These are phyloP conservation scores for Carex littledalei DNA, from an alignment of 176 grass and related monocot species.

Conservation along the genomic window DNA sequence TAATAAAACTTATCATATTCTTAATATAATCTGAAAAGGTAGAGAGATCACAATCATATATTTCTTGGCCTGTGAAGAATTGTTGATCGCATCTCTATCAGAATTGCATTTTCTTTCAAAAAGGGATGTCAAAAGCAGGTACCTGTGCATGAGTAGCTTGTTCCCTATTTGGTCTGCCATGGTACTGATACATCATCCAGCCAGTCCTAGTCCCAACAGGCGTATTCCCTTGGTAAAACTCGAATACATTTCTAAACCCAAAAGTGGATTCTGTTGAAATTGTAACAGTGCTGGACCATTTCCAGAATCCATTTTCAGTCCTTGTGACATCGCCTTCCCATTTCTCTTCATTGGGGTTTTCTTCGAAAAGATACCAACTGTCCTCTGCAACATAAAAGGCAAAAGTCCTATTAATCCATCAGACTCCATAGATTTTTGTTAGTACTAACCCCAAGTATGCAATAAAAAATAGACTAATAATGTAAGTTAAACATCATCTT, in stretches of 20 bases:
- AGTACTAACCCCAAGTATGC: background rate
- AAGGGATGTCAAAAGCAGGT: background rate
- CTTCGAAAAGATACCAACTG: constrained; percentile 5
- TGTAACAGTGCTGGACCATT: background rate
- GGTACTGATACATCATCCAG: constrained; percentile 4
- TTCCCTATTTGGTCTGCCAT: background rate
- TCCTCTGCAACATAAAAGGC: background rate
- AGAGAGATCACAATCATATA: background rate
- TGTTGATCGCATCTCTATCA: background rate
- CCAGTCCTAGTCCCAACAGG: background rate
- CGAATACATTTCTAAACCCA: constrained; percentile 1
- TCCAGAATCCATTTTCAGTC: constrained; percentile 20
- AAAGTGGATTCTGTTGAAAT: background rate
- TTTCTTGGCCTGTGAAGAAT: background rate
- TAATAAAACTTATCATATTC: background rate
- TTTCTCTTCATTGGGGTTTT: background rate
- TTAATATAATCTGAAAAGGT: background rate
- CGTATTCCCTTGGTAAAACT: constrained; percentile 4
- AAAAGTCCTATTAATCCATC: background rate
- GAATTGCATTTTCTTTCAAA: background rate
- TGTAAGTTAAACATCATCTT: background rate
- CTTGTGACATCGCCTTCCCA: background rate
- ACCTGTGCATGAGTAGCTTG: background rate
- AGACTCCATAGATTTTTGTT: background rate
- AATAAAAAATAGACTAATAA: background rate